These are phyloP conservation scores for Candida cerambycidarum DNA, from an alignment of 805 yeast species.

Conservation along the genomic window DNA sequence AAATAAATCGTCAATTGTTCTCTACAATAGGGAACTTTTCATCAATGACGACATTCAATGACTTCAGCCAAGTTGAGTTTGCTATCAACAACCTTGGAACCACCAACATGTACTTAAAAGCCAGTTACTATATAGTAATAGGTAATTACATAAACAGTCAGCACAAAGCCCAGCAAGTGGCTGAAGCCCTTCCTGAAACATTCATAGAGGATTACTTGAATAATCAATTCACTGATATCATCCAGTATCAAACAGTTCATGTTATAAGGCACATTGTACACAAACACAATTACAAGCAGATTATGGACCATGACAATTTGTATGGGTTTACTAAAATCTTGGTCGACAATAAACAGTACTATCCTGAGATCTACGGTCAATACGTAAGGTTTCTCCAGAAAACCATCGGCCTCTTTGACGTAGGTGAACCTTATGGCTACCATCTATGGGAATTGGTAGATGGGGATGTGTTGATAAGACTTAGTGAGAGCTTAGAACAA, in stretches of 20 bases:
- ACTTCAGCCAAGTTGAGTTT: constrained; percentile 16
- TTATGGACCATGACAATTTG: constrained; percentile 19
- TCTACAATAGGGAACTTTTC: constrained; percentile 35
- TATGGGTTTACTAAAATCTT: constrained; percentile 24
- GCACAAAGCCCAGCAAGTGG: constrained; percentile 16
- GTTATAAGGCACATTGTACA: constrained; percentile 30
- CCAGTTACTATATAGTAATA: constrained; percentile 31
- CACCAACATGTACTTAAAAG: constrained; percentile 21
- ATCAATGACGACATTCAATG: constrained; percentile 29
- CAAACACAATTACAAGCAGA: constrained; percentile 12
- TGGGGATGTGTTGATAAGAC: constrained; percentile 19
- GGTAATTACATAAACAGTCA: constrained; percentile 34
- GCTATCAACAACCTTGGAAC: constrained; percentile 16
- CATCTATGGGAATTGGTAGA: constrained; percentile 11
- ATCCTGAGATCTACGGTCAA: constrained; percentile 30
- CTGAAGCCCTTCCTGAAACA: constrained; percentile 6
- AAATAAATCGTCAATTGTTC: constrained; percentile 27
- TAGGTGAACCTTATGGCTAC: constrained; percentile 8
- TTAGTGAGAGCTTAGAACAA: constrained; percentile 5
- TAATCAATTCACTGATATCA: constrained; percentile 28
- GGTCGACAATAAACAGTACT: constrained; percentile 34
- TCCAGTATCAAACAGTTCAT: constrained; percentile 39
- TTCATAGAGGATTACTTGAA: constrained; percentile 23
- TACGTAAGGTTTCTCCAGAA: constrained; percentile 30
- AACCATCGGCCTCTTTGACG: constrained; percentile 20